Percentiles rank a stretch among this genome's conserved stretches.
These are phyloP conservation scores for Trichocomaceae sp. DNA, from an alignment of 2,329 filamentous ascomycete genomes.

Conservation along the genomic window DNA sequence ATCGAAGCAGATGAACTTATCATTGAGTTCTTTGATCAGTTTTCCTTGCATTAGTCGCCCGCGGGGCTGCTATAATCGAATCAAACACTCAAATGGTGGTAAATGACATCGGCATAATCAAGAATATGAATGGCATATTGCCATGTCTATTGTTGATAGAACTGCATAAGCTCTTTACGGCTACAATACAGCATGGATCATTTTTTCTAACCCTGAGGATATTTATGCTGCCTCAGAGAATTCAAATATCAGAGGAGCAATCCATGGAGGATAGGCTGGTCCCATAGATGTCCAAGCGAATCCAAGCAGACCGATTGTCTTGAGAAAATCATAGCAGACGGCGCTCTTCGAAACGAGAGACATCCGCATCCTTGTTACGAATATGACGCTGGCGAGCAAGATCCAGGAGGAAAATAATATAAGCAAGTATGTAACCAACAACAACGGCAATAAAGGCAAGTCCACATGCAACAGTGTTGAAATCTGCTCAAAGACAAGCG, in stretches of 20 bases:
- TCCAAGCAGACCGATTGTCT: constrained; percentile 62
- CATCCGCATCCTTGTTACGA: constrained; percentile 38
- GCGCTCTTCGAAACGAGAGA: constrained; percentile 53
- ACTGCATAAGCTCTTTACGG: no score
- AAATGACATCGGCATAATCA: not conserved
- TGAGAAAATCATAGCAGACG: constrained; percentile 59
- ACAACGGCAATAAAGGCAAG: constrained; percentile 49
- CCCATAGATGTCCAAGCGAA: constrained; percentile 64
- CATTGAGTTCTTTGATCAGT: constrained; percentile 41
- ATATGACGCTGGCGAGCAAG: constrained; percentile 40
- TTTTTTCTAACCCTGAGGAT: no score
- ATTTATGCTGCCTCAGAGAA: no score
- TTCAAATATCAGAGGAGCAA: constrained; percentile 60
- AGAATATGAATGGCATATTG: no score
- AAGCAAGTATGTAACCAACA: constrained; percentile 53
- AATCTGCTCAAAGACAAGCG: constrained; percentile 53
- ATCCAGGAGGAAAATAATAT: constrained; percentile 49
- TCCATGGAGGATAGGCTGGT: constrained; percentile 60
- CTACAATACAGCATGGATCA: no score
- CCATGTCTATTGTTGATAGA: no score
- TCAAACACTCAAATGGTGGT: no score
- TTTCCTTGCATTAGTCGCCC: constrained; percentile 9
- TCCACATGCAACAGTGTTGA: constrained; percentile 43
- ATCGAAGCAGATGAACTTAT: constrained; percentile 42
- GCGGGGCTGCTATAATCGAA: no score